Evolutionary conservation across 441 rosid species (phyloP).

Genomic region (Jatropha podagrica): DNA sequence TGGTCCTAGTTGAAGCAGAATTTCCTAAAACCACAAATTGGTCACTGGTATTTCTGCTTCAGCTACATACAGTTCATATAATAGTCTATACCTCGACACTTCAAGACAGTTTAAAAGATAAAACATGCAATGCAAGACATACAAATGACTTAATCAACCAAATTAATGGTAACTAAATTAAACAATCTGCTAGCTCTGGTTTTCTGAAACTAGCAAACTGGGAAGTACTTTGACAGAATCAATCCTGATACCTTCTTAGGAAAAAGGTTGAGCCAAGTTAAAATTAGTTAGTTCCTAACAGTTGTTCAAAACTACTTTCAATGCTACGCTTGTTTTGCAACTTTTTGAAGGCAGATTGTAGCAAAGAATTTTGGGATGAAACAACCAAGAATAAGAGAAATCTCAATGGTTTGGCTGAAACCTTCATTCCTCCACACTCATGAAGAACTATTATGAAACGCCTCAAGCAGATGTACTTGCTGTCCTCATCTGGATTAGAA

Average conservation of each 20-base stretch:
- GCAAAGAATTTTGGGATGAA: neutral
- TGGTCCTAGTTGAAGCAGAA: neutral
- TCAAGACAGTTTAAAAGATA: neutral
- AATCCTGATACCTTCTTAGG: neutral
- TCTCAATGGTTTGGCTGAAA: slow-evolving; percentile 22
- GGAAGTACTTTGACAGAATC: neutral
- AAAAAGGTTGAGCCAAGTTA: neutral
- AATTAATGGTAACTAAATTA: neutral
- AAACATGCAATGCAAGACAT: neutral
- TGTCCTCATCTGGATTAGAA: slow-evolving; percentile 98
- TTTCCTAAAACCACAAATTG: neutral
- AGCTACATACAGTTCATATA: neutral
- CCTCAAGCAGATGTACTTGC: slow-evolving; percentile 92
- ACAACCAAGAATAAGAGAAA: slow-evolving; percentile 9
- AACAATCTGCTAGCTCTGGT: neutral
- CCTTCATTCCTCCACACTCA: slow-evolving; percentile 91
- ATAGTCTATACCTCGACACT: neutral
- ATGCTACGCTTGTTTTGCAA: slow-evolving; percentile 7
- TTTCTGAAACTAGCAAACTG: neutral
- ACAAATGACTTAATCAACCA: neutral
- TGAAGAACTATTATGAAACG: slow-evolving; percentile 87
- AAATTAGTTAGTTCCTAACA: neutral
- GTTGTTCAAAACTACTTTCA: neutral
- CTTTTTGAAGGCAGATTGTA: slow-evolving; percentile 2
- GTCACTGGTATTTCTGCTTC: neutral